Conservation (phyloP, 2,329 filamentous ascomycete genomes). For the Thermoascus crustaceus region DNA sequence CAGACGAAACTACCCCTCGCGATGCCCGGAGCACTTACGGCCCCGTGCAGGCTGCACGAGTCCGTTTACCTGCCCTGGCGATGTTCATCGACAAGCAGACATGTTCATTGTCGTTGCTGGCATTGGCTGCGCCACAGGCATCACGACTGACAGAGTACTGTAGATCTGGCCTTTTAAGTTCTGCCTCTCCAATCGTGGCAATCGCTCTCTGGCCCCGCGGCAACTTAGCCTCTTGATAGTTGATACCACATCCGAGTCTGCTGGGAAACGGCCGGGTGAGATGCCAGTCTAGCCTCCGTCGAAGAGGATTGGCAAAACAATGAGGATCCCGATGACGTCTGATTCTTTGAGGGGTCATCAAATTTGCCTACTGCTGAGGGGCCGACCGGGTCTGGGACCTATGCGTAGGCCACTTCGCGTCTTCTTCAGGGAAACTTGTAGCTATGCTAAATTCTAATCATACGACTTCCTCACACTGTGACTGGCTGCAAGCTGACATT, state of each 20-base stretch:
- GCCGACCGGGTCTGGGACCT: too few species aligned
- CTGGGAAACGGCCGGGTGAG: background rate
- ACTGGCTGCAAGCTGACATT: too few species aligned
- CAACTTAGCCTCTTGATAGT: background rate
- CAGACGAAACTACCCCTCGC: too few species aligned
- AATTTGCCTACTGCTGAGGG: slow-evolving; percentile 6
- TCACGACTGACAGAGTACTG: too few species aligned
- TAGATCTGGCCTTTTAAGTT: too few species aligned
- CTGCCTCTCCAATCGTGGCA: background rate
- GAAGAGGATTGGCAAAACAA: background rate
- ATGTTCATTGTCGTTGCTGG: slow-evolving; percentile 1
- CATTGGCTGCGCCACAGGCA: background rate
- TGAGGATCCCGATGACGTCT: background rate
- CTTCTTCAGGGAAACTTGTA: too few species aligned
- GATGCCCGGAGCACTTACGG: background rate
- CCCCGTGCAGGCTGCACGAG: background rate
- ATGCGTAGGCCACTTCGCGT: too few species aligned
- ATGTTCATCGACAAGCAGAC: background rate
- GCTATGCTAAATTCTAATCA: too few species aligned
- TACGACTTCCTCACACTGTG: too few species aligned
- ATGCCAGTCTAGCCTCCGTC: background rate
- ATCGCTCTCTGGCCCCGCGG: background rate
- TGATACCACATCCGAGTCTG: background rate
- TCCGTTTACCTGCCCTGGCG: too few species aligned
- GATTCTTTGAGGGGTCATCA: background rate